Evolutionary conservation across 257 asterid genomes (phyloP).

Genomic region (Jacaranda copaia): DNA sequence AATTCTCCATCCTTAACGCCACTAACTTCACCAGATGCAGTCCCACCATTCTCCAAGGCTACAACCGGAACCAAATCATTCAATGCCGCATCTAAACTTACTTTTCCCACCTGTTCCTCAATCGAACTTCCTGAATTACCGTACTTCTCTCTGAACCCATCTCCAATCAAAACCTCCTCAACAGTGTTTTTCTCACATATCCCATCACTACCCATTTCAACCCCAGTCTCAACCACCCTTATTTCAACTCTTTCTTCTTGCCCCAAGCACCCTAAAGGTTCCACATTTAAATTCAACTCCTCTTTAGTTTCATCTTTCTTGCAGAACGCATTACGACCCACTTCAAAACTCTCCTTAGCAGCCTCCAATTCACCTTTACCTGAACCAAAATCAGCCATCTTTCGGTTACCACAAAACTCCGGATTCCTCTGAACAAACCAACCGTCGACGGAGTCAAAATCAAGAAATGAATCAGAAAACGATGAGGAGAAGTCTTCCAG

Average conservation of each 20-base stretch:
- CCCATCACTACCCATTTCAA: constrained; percentile 27
- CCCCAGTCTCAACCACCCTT: constrained; percentile 21
- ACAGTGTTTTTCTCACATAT: background rate
- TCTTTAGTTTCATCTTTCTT: constrained; percentile 34
- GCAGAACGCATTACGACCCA: constrained; percentile 24
- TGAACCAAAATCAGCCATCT: constrained; percentile 39
- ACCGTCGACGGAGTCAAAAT: constrained; percentile 57
- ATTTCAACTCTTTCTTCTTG: constrained; percentile 24
- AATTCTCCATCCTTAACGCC: too few relatives aligned
- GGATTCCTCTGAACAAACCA: constrained; percentile 50
- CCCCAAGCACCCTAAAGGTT: constrained; percentile 22
- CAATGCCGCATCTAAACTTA: constrained; percentile 51
- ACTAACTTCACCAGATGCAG: constrained; percentile 14
- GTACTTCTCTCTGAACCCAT: too few relatives aligned
- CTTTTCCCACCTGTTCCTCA: constrained; percentile 61
- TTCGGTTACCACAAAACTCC: background rate
- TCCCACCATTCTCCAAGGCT: constrained; percentile 9
- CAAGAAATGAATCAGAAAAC: constrained; percentile 64
- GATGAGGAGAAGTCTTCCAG: constrained; percentile 51
- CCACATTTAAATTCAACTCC: constrained; percentile 33
- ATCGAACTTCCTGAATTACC: too few relatives aligned
- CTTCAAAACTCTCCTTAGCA: constrained; percentile 26
- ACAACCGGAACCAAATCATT: constrained; percentile 9
- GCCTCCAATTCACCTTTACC: constrained; percentile 35
- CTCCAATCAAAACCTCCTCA: constrained; percentile 44